Percentiles rank a stretch among this genome's conserved stretches.
Conservation (phyloP, 2,329 filamentous ascomycete species). For the Pseudogymnoascus destructans region DNA sequence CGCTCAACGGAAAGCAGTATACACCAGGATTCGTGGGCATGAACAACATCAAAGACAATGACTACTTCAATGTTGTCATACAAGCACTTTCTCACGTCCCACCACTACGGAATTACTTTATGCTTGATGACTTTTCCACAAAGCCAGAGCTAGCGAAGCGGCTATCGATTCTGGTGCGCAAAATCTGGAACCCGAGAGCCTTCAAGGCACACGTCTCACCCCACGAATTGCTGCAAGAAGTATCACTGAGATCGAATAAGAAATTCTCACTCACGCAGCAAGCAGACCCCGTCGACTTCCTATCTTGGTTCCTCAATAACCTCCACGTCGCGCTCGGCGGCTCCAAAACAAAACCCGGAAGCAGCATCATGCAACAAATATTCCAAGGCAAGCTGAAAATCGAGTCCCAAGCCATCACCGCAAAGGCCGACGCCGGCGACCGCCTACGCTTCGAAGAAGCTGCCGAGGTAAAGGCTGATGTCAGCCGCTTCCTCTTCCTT, state of each 20-base stretch:
- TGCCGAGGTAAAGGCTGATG: slow-evolving; percentile 62
- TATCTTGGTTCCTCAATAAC: slow-evolving; percentile 96
- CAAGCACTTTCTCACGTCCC: slow-evolving; percentile 83
- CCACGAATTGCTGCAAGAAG: slow-evolving; percentile 91
- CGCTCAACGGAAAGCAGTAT: slow-evolving; percentile 73
- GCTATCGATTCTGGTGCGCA: slow-evolving; percentile 80
- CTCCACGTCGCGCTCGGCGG: slow-evolving; percentile 85
- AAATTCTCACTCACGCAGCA: slow-evolving; percentile 83
- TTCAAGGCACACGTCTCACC: slow-evolving; percentile 96
- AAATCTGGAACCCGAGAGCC: slow-evolving; percentile 94
- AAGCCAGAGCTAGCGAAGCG: slow-evolving; percentile 74
- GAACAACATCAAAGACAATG: slow-evolving; percentile 99
- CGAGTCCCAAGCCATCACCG: slow-evolving; percentile 86
- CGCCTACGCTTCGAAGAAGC: slow-evolving; percentile 88
- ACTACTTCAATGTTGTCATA: slow-evolving; percentile 92
- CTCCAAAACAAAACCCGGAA: slow-evolving; percentile 70
- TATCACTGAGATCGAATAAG: slow-evolving; percentile 79
- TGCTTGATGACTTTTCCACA: slow-evolving; percentile 67
- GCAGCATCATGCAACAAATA: slow-evolving; percentile 77
- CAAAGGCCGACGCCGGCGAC: slow-evolving; percentile 75
- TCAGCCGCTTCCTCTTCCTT: slow-evolving; percentile 74
- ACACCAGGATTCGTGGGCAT: slow-evolving; percentile 91
- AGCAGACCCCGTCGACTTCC: slow-evolving; percentile 90
- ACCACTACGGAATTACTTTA: slow-evolving; percentile 80
- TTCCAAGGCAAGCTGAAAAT: slow-evolving; percentile 90